phyloP scores from a whole-genome alignment of 148 eudicot species.

The Camellia japonica region DNA sequence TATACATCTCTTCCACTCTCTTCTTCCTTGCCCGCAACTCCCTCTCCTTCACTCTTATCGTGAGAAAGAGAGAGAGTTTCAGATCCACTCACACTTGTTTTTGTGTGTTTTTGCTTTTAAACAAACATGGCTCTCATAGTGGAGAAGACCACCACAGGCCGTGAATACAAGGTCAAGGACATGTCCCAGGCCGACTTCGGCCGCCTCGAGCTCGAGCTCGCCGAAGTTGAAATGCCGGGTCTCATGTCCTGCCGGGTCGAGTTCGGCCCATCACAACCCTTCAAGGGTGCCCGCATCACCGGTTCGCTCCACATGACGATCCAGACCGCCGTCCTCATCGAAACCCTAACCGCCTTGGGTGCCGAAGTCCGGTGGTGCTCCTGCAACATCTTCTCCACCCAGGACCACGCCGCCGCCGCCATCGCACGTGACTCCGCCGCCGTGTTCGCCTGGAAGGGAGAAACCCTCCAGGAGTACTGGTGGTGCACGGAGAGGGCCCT shows the following conservation, averaged over 20 bases:
- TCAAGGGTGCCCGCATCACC: constrained; percentile 83
- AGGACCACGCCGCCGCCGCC: constrained; percentile 96
- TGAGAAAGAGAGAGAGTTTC: constrained; percentile 11
- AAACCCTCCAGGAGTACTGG: constrained; percentile 98
- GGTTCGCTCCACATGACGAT: constrained; percentile 97
- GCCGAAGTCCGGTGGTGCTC: constrained; percentile 99
- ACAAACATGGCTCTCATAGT: constrained; percentile 56
- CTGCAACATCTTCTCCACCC: constrained; percentile 97
- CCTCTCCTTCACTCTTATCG: constrained; percentile 14
- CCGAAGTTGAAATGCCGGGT: constrained; percentile 98
- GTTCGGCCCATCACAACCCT: constrained; percentile 83
- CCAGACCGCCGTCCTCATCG: constrained; percentile 92
- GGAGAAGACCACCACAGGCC: constrained; percentile 79
- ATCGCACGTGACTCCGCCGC: constrained; percentile 92
- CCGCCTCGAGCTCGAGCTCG: constrained; percentile 87
- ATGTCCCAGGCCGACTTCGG: constrained; percentile 97
- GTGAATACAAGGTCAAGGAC: constrained; percentile 97
- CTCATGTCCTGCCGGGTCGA: constrained; percentile 83
- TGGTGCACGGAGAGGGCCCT: constrained; percentile 98
- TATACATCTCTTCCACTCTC: constrained; percentile 29
- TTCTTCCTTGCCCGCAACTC: constrained; percentile 1
- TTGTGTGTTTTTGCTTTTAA: neutral
- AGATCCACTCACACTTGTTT: neutral
- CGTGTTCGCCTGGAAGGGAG: constrained; percentile 99
- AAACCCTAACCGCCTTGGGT: constrained; percentile 86